Conservation (phyloP, 208 protist species). For the Leishmania amazonensis region DNA sequence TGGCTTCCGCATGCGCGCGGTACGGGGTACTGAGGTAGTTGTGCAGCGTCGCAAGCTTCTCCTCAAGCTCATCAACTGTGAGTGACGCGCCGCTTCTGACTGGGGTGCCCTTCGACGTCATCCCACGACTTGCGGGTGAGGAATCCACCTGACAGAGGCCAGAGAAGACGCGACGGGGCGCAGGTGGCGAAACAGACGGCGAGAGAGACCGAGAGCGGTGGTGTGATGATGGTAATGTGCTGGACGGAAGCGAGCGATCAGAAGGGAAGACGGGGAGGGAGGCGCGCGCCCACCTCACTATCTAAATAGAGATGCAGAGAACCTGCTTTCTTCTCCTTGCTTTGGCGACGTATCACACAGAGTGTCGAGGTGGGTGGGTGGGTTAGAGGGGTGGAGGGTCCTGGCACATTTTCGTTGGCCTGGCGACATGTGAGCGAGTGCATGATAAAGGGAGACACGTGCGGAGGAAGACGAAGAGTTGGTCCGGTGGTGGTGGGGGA, state of each 20-base stretch:
- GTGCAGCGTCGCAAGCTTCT: conserved; percentile 27
- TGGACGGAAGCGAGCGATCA: not conserved
- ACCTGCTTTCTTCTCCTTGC: not conserved
- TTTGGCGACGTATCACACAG: not conserved
- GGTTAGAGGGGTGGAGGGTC: not conserved
- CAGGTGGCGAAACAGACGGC: not conserved
- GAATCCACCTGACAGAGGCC: not conserved
- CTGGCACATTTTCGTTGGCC: not conserved
- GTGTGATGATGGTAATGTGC: not conserved
- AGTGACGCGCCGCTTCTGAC: not conserved
- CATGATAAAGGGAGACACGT: not conserved
- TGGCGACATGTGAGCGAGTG: not conserved
- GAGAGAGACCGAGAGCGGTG: not conserved
- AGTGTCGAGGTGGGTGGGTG: not conserved
- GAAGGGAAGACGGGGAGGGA: not conserved
- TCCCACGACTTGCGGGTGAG: not conserved
- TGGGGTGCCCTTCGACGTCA: not conserved
- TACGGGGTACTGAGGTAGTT: conserved; percentile 37
- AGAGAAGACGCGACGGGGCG: not conserved
- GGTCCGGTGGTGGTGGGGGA: not conserved
- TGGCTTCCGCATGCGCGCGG: conserved; percentile 20
- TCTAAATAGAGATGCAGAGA: not conserved
- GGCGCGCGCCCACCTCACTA: not conserved
- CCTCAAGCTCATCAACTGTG: conserved; percentile 30
- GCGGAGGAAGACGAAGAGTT: not conserved